Conservation (phyloP, 2,329 filamentous ascomycete genomes). For the Fusarium anthophilum region DNA sequence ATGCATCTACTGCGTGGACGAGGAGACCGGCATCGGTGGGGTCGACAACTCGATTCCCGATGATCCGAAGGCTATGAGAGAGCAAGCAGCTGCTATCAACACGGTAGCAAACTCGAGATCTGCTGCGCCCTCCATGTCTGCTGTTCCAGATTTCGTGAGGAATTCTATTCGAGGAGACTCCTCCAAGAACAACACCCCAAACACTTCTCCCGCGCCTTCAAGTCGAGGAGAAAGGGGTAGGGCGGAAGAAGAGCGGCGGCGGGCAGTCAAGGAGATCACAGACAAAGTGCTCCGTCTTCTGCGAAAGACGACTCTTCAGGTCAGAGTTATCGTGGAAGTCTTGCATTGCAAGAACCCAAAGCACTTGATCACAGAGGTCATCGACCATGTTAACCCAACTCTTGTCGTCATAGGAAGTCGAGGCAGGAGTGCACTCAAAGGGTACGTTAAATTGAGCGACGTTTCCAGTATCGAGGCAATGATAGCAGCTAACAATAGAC, state of each 20-base stretch:
- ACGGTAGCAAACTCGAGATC: constrained; percentile 61
- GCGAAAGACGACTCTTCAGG: constrained; percentile 90
- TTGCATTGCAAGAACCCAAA: constrained; percentile 98
- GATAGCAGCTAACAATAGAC: constrained; percentile 45
- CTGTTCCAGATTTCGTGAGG: constrained; percentile 48
- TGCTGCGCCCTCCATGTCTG: constrained; percentile 44
- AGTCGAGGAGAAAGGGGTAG: constrained; percentile 63
- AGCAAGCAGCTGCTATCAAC: constrained; percentile 77
- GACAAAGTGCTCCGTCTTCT: constrained; percentile 85
- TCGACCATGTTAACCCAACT: constrained; percentile 90
- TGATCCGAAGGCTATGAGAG: constrained; percentile 77
- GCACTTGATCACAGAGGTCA: constrained; percentile 96
- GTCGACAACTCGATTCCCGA: constrained; percentile 69
- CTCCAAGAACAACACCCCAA: constrained; percentile 47
- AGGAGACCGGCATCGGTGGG: constrained; percentile 73
- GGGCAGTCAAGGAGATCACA: constrained; percentile 85
- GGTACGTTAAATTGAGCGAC: constrained; percentile 64
- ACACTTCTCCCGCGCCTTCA: constrained; percentile 59
- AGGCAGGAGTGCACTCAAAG: constrained; percentile 91
- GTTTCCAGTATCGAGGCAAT: neutral
- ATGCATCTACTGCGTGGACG: constrained; percentile 92
- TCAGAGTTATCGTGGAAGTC: constrained; percentile 93
- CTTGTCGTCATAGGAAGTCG: constrained; percentile 92
- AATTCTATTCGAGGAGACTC: constrained; percentile 46
- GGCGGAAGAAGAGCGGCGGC: constrained; percentile 80